Percentiles rank a stretch among this genome's conserved stretches.
Conservation (phyloP, 1,139 yeast genomes). For the Fermentozyma sake region DNA sequence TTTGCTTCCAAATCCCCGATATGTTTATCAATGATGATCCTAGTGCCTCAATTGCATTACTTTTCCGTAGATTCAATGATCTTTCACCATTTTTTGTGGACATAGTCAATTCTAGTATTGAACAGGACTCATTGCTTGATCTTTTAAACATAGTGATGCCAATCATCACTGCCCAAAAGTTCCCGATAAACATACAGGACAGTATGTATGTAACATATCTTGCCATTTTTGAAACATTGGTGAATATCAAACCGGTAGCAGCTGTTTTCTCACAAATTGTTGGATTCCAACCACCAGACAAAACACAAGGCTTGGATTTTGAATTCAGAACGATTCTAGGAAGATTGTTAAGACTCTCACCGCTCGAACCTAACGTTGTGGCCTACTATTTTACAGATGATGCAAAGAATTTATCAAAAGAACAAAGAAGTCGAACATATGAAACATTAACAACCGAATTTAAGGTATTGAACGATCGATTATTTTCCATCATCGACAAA, state of each 20-base stretch:
- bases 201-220: constrained; percentile 49
- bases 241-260: constrained; percentile 61
- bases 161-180: constrained; percentile 28
- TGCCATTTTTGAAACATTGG: constrained; percentile 54
- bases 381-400: constrained; percentile 44
- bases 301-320: constrained; percentile 42
- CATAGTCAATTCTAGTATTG: constrained; percentile 53
- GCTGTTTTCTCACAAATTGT: constrained; percentile 53
- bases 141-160: constrained; percentile 57
- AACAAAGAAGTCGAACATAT: constrained; percentile 44
- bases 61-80: constrained; percentile 25
- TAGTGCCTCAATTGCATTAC: constrained; percentile 20
- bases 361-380: constrained; percentile 47
- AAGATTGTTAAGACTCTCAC: constrained; percentile 71
- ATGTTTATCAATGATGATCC: constrained; percentile 49
- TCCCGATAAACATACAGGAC: constrained; percentile 36
- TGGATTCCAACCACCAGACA: constrained; percentile 46
- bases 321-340: constrained; percentile 71
- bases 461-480: constrained; percentile 49
- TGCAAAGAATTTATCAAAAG: constrained; percentile 31
- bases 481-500: constrained; percentile 67
- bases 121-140: constrained; percentile 63
- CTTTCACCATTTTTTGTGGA: constrained; percentile 55
- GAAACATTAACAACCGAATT: constrained; percentile 60
- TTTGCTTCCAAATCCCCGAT: constrained; percentile 66